These are phyloP conservation scores for Rossbeevera mucosa DNA, from an alignment of 768 basidiomycete species.

Conservation along the genomic window DNA sequence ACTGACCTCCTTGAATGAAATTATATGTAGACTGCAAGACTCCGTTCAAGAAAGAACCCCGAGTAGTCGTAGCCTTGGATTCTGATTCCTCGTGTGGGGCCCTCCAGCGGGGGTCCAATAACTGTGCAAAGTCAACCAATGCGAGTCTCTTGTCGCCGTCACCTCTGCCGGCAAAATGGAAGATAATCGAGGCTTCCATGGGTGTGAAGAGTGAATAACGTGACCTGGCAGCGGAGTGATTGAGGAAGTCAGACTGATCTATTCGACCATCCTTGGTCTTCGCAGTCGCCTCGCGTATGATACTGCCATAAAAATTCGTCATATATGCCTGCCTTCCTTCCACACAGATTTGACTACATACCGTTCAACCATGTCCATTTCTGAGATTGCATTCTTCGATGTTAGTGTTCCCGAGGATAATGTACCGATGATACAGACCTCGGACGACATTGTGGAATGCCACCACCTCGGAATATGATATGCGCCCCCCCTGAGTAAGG, in stretches of 20 bases:
- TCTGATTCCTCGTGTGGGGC: slow-evolving; percentile 57
- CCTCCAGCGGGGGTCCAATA: slow-evolving; percentile 87
- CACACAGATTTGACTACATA: slow-evolving; percentile 21
- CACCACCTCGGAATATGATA: slow-evolving; percentile 94
- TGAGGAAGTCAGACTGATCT: slow-evolving; percentile 91
- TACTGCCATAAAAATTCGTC: slow-evolving; percentile 37
- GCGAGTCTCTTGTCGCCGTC: slow-evolving; percentile 65
- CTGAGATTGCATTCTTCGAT: slow-evolving; percentile 26
- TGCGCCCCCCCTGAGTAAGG: slow-evolving; percentile 80
- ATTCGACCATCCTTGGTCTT: slow-evolving; percentile 95
- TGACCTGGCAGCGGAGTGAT: slow-evolving; percentile 79
- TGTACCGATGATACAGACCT: slow-evolving; percentile 45
- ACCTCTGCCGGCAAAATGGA: slow-evolving; percentile 93
- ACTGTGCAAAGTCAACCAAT: slow-evolving; percentile 85
- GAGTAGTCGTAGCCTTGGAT: slow-evolving; percentile 25
- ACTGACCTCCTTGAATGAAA: slow-evolving; percentile 78
- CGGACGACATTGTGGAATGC: slow-evolving; percentile 96
- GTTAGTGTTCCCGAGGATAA: slow-evolving; percentile 3
- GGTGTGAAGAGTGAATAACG: slow-evolving; percentile 95
- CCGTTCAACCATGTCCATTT: slow-evolving; percentile 98
- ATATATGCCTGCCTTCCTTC: neutral
- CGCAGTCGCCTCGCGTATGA: slow-evolving; percentile 84
- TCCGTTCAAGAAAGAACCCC: slow-evolving; percentile 46
- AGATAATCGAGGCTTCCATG: slow-evolving; percentile 97
- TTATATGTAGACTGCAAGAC: slow-evolving; percentile 75